Evolutionary conservation across 192 early-diverging fungal species (phyloP), one percentile per base, ranked within the genome.

Genomic region (Rhizophlyctis rosea): DNA sequence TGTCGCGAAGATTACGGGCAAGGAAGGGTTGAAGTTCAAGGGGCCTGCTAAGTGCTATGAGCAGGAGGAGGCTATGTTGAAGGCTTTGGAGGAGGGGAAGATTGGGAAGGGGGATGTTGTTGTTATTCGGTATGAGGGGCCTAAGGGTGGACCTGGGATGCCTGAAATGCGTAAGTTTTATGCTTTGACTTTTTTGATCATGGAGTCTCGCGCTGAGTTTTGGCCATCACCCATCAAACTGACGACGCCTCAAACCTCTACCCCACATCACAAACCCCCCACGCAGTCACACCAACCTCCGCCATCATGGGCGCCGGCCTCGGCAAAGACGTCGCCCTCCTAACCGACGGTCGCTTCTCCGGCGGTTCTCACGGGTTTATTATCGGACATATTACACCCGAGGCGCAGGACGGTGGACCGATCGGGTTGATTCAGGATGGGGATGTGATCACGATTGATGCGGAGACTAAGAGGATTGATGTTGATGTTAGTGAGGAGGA

Each of bases 1-100:
- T 5, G 97, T 99, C 35, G 97, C 97, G 53, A 99, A 99, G 81
- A 99, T 99, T 78, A 99, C 97, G 11, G 97, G 97, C 54, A 99
- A 99, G 78, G 94, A 99, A 82, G 97, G 97, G 23, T 81, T 98
- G 11, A 48, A 67, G 50, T 99, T 99, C 68, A 71, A 76, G 36
- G 97, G 97, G 23, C 80, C 83, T 4, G 97, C 97, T 50, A 86
- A 87, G 57, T 92, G 95, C 28, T 99, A 87, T 68, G 92, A 99
- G 54, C 85, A 86, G 34, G 97, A 99, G 73, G 86, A 90, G 66
- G 90, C 88, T 29, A 95, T 99, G 90, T 76, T 99, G 64, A 73
- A 69, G 25, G 90, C 94, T 9, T 74, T 99, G 47, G 93, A 96
- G 76, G 81, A 83, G 30, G 84, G 84, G 32, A 84, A 95, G 69